Evolutionary conservation across 2,329 filamentous ascomycete genomes (phyloP), one percentile per base, ranked within the genome.

Genomic region (Lizonia empirigonia): DNA sequence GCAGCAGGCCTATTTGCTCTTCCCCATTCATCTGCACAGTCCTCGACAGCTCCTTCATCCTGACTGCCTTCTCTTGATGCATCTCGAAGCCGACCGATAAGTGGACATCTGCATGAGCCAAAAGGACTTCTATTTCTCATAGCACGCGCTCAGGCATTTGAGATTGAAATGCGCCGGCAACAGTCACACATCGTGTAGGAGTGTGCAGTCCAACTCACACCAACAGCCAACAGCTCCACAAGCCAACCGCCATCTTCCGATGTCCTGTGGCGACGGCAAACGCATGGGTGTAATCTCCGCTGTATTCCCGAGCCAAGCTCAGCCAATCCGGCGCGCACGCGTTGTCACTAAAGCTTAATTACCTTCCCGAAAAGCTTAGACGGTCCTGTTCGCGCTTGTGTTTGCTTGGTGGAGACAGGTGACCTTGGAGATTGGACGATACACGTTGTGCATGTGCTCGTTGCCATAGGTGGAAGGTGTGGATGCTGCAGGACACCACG

Each of bases 321-420:
- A n/a, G 26, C 53, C 59, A 60, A 62, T 62, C 57, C 56, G 44
- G 33, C 38, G 27, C 45, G 54, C 56, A 62, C 56, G 59, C 32
- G 30, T 24, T 35, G 32, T 44, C 42, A 35, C 15, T 23, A 33
- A 58, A 60, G 59, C 57, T 62, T 62, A 46, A 46, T 42, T 48
- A 56, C 55, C 59, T 60, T 60, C 55, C 57, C 46, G 40, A 62
- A 60, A 60, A 58, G 59, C 57, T 62, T 60, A 51, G 37, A 30
- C 34, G 34, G 18, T 20, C 35, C 23, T 38, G 38, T 29, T 34
- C 22, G 47, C 13, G n/a, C 19, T 16, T 38, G n/a, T 8, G 24
- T n/a, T 19, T 26, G 24, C 29, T 30, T 19, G 40, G 38, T 23
- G n/a, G 8, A 34, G 24, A 19, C 5, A 32, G 19, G 24, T 9